Evolutionary conservation across 805 yeast species (phyloP), one percentile per base, ranked within the genome.

Genomic region (Candida michaelii): DNA sequence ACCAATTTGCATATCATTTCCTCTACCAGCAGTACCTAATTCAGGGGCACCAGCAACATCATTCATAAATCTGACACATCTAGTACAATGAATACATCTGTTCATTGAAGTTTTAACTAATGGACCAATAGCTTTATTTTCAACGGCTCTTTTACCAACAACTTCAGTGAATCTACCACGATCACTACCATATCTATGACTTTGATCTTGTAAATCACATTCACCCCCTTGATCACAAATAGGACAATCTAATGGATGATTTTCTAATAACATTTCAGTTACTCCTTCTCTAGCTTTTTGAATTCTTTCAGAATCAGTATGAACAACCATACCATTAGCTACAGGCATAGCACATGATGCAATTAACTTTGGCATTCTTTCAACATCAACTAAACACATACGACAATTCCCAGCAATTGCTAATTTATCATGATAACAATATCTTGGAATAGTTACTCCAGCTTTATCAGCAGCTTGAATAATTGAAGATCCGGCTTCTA

Each of bases 171-270:
- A 88, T 63, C 96, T 79, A 52, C 96, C 95, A 50, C 95, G 78
- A 66, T 87, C 96, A 40, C 85, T 68, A 46, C 96, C 96, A 60
- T 85, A 85, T 61, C 93, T 77, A 59, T 82, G 70, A 14, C 88
- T 74, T 71, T 87, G 96, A 60, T 88, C 96, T 70, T 88, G 96
- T 54, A 87, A 76, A 62, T 87, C 96, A 73, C 96, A 87, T 65
- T 87, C 96, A 51, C 96, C 96, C 67, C 95, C 96, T 68, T 87
- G 96, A 68, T 87, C 96, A 66, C 96, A 87, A 43, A 87, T 84
- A 17, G 95, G 96, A 69, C 95, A 87, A 70, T 88, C 96, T 59
- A 87, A 75, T 16, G 96, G 96, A 71, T 87, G 96, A 73, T 88
- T 88, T 53, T 87, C 88, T 50, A 87, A 75, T 48, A 87, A 69